Conservation (phyloP, 257 asterid genomes). For the Ajuga chamaepitys region DNA sequence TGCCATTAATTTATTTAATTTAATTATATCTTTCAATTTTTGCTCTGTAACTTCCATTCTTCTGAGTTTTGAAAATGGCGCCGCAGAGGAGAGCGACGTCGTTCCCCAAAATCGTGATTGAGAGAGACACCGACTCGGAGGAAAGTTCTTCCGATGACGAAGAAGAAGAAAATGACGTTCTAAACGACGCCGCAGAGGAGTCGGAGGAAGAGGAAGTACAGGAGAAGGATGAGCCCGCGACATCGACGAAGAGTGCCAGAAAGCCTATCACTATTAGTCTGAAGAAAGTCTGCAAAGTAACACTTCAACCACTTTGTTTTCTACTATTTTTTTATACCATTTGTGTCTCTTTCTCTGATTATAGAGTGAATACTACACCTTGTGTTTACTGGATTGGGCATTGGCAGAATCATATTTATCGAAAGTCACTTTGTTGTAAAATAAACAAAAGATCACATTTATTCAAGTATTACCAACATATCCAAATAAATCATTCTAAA, state of each 20-base stretch:
- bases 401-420: too few relatives aligned
- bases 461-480: too few relatives aligned
- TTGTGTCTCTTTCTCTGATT: too few relatives aligned
- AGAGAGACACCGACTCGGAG: conserved; percentile 68
- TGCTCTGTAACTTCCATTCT: background rate
- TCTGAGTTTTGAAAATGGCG: conserved; percentile 38
- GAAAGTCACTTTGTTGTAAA: too few relatives aligned
- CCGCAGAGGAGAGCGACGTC: conserved; percentile 52
- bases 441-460: too few relatives aligned
- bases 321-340: background rate
- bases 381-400: too few relatives aligned
- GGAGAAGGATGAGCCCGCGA: conserved; percentile 25
- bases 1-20: background rate
- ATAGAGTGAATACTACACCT: too few relatives aligned
- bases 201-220: conserved; percentile 18
- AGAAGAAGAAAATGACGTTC: conserved; percentile 18
- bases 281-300: conserved; percentile 87
- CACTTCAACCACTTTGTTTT: background rate
- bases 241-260: conserved; percentile 29
- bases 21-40: background rate
- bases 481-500: too few relatives aligned
- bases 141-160: conserved; percentile 54
- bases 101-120: conserved; percentile 69
- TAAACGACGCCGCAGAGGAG: conserved; percentile 29
- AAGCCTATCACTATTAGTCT: conserved; percentile 68